Evolutionary conservation across 306 rosid species (phyloP).

Genomic region (Quercus glauca): DNA sequence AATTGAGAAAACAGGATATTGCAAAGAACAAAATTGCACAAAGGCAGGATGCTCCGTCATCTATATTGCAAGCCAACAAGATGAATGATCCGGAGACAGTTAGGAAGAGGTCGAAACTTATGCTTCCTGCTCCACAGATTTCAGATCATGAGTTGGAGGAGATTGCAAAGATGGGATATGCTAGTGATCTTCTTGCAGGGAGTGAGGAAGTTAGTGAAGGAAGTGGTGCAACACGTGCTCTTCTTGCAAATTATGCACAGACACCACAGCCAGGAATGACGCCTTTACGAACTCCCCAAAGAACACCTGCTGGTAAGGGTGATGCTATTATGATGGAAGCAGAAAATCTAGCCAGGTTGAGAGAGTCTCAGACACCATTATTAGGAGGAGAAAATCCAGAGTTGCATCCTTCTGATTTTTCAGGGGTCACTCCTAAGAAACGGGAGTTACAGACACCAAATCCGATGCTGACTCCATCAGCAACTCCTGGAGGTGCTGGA

Average conservation of each 20-base stretch:
- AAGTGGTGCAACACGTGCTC: constrained; percentile 81
- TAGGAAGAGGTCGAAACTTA: constrained; percentile 82
- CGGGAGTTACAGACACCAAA: constrained; percentile 81
- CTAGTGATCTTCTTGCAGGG: constrained; percentile 77
- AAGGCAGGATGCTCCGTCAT: constrained; percentile 89
- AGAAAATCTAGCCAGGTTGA: constrained; percentile 88
- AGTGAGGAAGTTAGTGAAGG: constrained; percentile 73
- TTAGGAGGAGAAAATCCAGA: constrained; percentile 95
- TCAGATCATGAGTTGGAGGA: constrained; percentile 91
- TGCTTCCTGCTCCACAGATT: constrained; percentile 97
- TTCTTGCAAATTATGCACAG: constrained; percentile 85
- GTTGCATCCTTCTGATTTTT: constrained; percentile 92
- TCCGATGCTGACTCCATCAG: constrained; percentile 81
- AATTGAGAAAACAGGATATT: constrained; percentile 77
- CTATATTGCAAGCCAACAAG: constrained; percentile 88
- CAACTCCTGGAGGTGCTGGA: constrained; percentile 80
- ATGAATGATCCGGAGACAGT: constrained; percentile 92
- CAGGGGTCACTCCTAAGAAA: constrained; percentile 93
- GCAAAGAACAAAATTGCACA: constrained; percentile 88
- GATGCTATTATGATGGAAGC: constrained; percentile 98
- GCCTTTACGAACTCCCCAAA: constrained; percentile 82
- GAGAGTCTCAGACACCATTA: constrained; percentile 94
- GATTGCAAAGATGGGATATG: constrained; percentile 95
- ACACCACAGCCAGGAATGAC: constrained; percentile 76
- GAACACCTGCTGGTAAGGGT: constrained; percentile 93